phyloP scores from a whole-genome alignment of 1,284 basidiomycete species.

The Pascua guehoae region DNA sequence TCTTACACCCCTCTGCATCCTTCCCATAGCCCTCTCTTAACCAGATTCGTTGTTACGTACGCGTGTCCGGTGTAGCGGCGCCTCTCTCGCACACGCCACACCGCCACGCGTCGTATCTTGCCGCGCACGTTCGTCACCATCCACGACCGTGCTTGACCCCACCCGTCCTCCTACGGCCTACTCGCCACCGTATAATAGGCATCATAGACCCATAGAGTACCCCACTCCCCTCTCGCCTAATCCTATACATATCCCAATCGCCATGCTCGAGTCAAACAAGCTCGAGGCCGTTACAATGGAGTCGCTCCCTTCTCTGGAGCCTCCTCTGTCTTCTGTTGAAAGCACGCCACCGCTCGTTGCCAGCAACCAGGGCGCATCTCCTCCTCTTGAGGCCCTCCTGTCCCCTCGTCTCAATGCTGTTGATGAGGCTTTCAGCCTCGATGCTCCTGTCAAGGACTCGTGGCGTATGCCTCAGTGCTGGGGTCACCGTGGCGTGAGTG shows the following conservation, averaged over 20 bases:
- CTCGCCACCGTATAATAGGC: not conserved
- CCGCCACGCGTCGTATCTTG: not conserved
- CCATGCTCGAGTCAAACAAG: not conserved
- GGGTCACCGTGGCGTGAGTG: constrained; percentile 87
- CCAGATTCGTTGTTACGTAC: no score
- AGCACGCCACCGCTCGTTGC: constrained; percentile 27
- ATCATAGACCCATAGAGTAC: constrained; percentile 2
- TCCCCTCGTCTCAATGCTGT: constrained; percentile 25
- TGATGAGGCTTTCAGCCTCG: constrained; percentile 20
- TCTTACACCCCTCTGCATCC: no score
- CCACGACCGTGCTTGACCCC: not conserved
- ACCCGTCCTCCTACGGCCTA: not conserved
- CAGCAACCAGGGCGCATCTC: constrained; percentile 21
- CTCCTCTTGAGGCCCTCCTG: constrained; percentile 26
- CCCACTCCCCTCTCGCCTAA: not conserved
- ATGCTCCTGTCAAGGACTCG: constrained; percentile 11
- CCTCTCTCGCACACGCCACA: not conserved
- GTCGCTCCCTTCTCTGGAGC: not conserved
- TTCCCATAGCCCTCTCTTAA: no score
- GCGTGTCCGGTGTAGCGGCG: no score
- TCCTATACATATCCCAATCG: not conserved
- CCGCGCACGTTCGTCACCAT: constrained; percentile 1
- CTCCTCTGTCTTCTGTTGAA: constrained; percentile 5
- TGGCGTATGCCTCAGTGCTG: constrained; percentile 65
- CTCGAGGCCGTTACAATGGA: not conserved